Conservation (phyloP, 805 yeast species). For the Tetrapisispora nanseiensis region DNA sequence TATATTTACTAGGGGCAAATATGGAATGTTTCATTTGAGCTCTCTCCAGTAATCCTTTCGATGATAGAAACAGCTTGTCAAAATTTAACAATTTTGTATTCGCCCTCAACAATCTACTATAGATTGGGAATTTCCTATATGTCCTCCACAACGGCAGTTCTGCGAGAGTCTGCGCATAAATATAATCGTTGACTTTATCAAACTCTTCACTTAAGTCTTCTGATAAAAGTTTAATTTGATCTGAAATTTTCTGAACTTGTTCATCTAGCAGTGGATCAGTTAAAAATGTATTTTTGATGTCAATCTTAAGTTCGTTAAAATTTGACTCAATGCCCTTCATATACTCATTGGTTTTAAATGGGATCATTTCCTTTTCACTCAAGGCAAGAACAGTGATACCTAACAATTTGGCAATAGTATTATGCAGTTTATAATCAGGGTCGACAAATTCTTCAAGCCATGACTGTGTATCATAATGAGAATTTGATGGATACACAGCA, state of each 20-base stretch:
- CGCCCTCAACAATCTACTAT: conserved; percentile 45
- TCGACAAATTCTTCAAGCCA: conserved; percentile 49
- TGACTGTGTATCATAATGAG: conserved; percentile 46
- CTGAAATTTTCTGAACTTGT: conserved; percentile 6
- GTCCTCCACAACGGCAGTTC: conserved; percentile 77
- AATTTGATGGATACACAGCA: conserved; percentile 48
- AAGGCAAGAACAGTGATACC: conserved; percentile 47
- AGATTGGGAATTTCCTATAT: conserved; percentile 48
- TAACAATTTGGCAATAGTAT: conserved; percentile 46
- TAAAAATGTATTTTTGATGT: conserved; percentile 18
- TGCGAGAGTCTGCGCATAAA: conserved; percentile 42
- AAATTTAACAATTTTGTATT: conserved; percentile 45
- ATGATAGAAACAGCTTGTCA: conserved; percentile 44
- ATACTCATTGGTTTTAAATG: conserved; percentile 39
- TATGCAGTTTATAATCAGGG: conserved; percentile 44
- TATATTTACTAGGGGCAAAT: conserved; percentile 46
- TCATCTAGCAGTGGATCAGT: conserved; percentile 12
- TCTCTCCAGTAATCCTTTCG: conserved; percentile 39
- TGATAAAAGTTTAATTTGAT: conserved; percentile 5
- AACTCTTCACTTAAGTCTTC: conserved; percentile 30
- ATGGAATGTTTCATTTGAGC: conserved; percentile 56
- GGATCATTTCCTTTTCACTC: conserved; percentile 48
- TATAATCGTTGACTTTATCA: conserved; percentile 38
- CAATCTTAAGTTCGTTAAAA: conserved; percentile 23
- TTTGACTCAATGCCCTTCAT: conserved; percentile 33